phyloP scores from a whole-genome alignment of 768 basidiomycete genomes.

The Boletus tylopilopsis region DNA sequence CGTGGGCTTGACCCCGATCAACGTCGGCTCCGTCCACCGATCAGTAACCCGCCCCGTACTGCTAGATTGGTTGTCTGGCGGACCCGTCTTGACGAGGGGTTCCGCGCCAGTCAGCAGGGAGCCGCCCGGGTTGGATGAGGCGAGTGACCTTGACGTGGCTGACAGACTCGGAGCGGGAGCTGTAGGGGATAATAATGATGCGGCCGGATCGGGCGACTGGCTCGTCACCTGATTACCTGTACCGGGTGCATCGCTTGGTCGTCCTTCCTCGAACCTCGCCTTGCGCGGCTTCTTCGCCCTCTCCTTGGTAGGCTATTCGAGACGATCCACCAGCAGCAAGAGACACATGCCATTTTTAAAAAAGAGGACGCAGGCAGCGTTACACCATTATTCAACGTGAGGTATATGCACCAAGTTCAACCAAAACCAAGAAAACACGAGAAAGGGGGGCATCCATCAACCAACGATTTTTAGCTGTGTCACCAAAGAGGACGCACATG shows the following conservation, averaged over 20 bases:
- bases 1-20: constrained; percentile 32
- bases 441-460: constrained; percentile 31
- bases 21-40: constrained; percentile 30
- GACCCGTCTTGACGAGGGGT: constrained; percentile 4
- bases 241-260: neutral
- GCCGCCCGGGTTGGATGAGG: neutral
- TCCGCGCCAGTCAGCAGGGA: neutral
- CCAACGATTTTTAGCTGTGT: constrained; percentile 45
- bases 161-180: constrained; percentile 1
- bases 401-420: constrained; percentile 22
- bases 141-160: neutral
- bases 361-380: constrained; percentile 22
- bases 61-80: neutral
- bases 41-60: constrained; percentile 24
- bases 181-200: neutral
- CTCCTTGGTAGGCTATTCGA: constrained; percentile 67
- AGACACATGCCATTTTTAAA: constrained; percentile 23
- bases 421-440: constrained; percentile 5
- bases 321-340: constrained; percentile 13
- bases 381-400: constrained; percentile 32
- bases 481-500: constrained; percentile 86
- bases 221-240: neutral
- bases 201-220: constrained; percentile 1
- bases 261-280: constrained; percentile 23
- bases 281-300: constrained; percentile 68